Conservation (phyloP, 2,329 filamentous ascomycete species). For the Cordyceps cicadae region DNA sequence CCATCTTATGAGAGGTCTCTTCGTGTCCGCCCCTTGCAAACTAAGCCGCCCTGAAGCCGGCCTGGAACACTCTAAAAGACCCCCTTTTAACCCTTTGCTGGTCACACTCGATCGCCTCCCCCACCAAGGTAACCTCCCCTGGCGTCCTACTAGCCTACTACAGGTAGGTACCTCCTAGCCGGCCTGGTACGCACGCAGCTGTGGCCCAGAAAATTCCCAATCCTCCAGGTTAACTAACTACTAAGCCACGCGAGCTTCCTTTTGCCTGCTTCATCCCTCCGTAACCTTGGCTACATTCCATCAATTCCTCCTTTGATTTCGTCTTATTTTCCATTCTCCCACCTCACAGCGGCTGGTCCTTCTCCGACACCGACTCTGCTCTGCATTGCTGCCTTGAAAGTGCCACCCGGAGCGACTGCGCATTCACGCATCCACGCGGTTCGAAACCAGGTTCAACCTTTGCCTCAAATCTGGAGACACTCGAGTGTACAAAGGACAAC, state of each 20-base stretch:
- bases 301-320: background rate
- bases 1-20: too few species aligned
- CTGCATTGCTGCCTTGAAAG: background rate
- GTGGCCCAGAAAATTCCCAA: background rate
- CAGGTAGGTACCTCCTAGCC: background rate
- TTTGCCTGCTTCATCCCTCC: slow-evolving; percentile 6
- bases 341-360: background rate
- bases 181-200: background rate
- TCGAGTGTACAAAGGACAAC: background rate
- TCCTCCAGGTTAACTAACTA: background rate
- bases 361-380: background rate
- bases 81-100: background rate
- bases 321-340: background rate
- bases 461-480: background rate
- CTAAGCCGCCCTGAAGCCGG: background rate
- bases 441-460: background rate
- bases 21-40: background rate
- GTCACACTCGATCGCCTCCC: background rate
- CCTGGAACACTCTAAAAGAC: background rate
- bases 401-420: background rate
- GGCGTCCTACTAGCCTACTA: too few species aligned
- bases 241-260: slow-evolving; percentile 9
- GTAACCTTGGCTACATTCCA: background rate
- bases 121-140: background rate
- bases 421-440: background rate